A percentile compares a stretch with the other conserved stretches of the same genome.
Conservation (phyloP, 768 basidiomycete species). For the Tylopilus plumbeoviolaceoides region DNA sequence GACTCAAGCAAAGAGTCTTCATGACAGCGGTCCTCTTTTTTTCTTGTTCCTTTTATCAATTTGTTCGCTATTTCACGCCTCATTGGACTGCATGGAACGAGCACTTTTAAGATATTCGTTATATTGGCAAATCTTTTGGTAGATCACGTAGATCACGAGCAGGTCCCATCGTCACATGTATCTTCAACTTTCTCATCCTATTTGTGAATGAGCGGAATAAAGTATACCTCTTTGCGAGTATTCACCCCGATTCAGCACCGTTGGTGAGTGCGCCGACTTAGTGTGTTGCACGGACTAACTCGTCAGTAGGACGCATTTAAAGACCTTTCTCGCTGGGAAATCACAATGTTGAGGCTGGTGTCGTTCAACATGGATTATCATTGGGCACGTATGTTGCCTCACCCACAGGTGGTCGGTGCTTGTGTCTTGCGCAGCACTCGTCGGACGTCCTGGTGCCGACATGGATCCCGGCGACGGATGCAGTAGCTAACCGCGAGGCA, state of each 20-base stretch:
- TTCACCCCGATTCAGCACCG: constrained; percentile 51
- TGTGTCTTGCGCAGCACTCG: too few species aligned
- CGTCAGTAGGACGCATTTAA: constrained; percentile 52
- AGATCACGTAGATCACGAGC: constrained; percentile 43
- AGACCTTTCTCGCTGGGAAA: constrained; percentile 88
- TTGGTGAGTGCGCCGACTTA: constrained; percentile 48
- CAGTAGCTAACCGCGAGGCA: too few species aligned
- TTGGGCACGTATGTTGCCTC: constrained; percentile 59
- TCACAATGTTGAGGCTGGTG: constrained; percentile 89
- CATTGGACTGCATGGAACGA: constrained; percentile 74
- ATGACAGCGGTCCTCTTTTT: constrained; percentile 44
- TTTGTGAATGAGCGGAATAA: constrained; percentile 71
- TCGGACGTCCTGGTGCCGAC: too few species aligned
- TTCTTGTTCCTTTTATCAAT: constrained; percentile 56
- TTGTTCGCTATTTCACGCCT: constrained; percentile 63
- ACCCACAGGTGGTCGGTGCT: constrained; percentile 43
- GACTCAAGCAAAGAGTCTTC: constrained; percentile 46
- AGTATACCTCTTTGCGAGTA: constrained; percentile 64
- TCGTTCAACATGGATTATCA: constrained; percentile 93
- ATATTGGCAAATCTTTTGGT: constrained; percentile 57
- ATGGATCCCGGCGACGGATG: too few species aligned
- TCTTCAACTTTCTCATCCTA: constrained; percentile 68
- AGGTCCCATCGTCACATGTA: constrained; percentile 63
- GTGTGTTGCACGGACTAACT: constrained; percentile 3
- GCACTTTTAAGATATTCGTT: constrained; percentile 67